These are phyloP conservation scores for Apiospora arundinis DNA, from an alignment of 2,329 filamentous ascomycete species.

Conservation along the genomic window DNA sequence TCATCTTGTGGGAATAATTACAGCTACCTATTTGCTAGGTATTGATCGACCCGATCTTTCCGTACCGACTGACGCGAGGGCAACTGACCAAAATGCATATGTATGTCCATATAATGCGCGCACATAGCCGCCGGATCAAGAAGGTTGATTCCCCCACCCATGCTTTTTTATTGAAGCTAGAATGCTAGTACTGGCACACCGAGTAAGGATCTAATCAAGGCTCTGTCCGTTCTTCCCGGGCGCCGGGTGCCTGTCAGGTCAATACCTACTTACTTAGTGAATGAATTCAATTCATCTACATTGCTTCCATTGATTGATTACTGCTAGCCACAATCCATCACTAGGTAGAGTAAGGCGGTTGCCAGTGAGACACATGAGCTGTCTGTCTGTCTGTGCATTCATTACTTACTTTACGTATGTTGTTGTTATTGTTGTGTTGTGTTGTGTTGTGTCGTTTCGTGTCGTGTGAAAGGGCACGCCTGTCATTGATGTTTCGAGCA, in stretches of 20 bases:
- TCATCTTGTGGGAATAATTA: no score
- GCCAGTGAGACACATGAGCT: background rate
- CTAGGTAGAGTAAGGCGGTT: background rate
- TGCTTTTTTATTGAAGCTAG: conserved; percentile 3
- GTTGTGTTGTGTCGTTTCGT: no score
- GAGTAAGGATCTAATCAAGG: background rate
- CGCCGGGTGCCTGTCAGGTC: background rate
- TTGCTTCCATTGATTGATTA: background rate
- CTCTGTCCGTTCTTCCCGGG: background rate
- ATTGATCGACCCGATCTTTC: no score
- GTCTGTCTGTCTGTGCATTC: background rate
- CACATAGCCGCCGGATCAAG: conserved; percentile 2
- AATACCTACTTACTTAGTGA: background rate
- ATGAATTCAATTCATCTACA: background rate
- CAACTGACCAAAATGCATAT: no score
- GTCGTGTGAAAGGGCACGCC: background rate
- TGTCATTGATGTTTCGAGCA: background rate
- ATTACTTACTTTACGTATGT: background rate
- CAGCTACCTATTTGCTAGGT: no score
- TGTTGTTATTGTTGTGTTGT: background rate
- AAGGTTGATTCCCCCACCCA: conserved; percentile 3
- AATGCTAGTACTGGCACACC: background rate
- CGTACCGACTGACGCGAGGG: no score
- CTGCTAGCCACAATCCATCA: background rate
- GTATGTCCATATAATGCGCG: background rate